Base-by-base conservation (phyloP, 257 asterid genomes). In the Solanum lignicaule region DNA sequence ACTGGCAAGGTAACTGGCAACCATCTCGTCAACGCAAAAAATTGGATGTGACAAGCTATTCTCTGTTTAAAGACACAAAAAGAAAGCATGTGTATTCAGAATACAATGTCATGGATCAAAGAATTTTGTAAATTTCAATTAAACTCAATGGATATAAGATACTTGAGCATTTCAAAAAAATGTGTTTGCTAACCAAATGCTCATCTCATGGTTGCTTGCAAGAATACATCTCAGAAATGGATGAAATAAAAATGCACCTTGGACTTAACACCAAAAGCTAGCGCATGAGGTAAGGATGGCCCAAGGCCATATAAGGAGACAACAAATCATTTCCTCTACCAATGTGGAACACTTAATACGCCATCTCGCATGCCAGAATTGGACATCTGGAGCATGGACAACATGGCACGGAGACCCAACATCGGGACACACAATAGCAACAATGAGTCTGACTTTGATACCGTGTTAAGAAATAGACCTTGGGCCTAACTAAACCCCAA, bases 11-110 rank as follows among this genome's bases (percentile, higher is more conserved):
- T 89, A 81, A 95, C 94, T 60, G 95, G 93, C 83, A 95, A 87
- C 98, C 99, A 97, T 86, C 95, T 89, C 2, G 98, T 90, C 35
- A 97, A 85, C 36, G 98, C 98, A 90, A 92, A 95, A 62, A 95
- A 93, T 91, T 97, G 99, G 90, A 97, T 89, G 89, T 97, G 99
- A 88, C 95, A 89, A 27, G 95, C 97, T 60, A 94, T 88, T 95
- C 99, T 95, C 98, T 97, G 96, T 87, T 68, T 82, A 87, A 83
- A 86, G 69, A 48, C 66, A 39, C 66, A 15, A 91, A 89, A 66
- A 86, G 83, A 87, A 48, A 15, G 23, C n/a, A 75, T 62, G 58
- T 52, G 21, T 10, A 72, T 20, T 85, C 86, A 87, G 76, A 69
- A 48, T 10, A 31, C n/a, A 52, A 10, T 82, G 29, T 48, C 41